Conservation (phyloP, 1,284 basidiomycete genomes). For the Irpex lacteus region DNA sequence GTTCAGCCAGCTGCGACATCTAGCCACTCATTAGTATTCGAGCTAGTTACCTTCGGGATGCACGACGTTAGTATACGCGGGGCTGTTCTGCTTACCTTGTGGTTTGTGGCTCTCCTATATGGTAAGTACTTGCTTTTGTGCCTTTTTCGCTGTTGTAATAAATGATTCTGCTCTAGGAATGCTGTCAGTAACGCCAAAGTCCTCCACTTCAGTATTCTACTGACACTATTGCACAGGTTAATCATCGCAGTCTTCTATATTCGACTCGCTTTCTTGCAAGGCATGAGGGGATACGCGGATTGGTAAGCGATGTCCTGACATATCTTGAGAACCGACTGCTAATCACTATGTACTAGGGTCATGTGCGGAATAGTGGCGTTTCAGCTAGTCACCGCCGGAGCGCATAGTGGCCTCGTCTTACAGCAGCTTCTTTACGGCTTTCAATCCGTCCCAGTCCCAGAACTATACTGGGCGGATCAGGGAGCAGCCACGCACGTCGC, state of each 20-base stretch:
- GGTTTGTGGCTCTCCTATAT: not conserved
- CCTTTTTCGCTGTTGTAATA: not conserved
- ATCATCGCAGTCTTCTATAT: not conserved
- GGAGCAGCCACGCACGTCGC: not conserved
- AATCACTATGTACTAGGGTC: not conserved
- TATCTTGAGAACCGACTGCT: too few relatives aligned
- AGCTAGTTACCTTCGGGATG: too few relatives aligned
- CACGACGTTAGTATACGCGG: too few relatives aligned
- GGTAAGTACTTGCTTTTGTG: not conserved
- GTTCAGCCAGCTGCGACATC: too few relatives aligned
- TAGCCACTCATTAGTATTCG: too few relatives aligned
- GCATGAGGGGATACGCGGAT: not conserved
- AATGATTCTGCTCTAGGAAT: not conserved
- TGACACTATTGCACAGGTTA: not conserved
- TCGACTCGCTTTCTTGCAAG: not conserved
- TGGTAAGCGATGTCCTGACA: too few relatives aligned
- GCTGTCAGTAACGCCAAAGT: not conserved
- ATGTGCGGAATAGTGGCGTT: not conserved
- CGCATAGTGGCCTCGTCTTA: not conserved
- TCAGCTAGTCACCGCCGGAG: not conserved
- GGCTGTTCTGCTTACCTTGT: not conserved
- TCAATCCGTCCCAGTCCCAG: not conserved
- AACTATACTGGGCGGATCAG: not conserved
- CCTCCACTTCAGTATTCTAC: not conserved
- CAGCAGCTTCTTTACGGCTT: not conserved